phyloP scores from a whole-genome alignment of 75 land plant species.

The Selaginella moellendorffii region DNA sequence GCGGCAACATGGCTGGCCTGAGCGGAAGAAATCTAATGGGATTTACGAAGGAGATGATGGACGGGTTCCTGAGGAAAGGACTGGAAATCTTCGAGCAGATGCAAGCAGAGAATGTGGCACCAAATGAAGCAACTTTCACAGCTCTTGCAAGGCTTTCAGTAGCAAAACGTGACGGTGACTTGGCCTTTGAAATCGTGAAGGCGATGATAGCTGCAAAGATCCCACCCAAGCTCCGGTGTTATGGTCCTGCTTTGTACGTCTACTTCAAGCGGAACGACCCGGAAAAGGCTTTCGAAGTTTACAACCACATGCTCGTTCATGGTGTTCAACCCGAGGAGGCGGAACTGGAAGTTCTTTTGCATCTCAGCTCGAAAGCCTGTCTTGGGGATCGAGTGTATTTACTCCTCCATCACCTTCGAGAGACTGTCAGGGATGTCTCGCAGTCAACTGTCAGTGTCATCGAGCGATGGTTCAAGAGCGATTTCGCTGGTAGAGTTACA shows the following conservation, averaged over 20 bases:
- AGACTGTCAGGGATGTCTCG: constrained; percentile 32
- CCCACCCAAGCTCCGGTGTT: constrained; percentile 40
- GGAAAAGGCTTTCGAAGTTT: constrained; percentile 57
- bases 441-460: constrained; percentile 29
- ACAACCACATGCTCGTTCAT: constrained; percentile 35
- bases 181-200: constrained; percentile 50
- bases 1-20: constrained; percentile 1
- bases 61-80: constrained; percentile 22
- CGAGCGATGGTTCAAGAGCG: constrained; percentile 49
- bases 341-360: constrained; percentile 39
- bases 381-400: constrained; percentile 51
- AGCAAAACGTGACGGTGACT: constrained; percentile 37
- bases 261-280: constrained; percentile 32
- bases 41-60: neutral
- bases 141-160: constrained; percentile 45
- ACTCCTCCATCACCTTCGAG: constrained; percentile 40
- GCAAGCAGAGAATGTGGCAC: constrained; percentile 18
- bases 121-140: constrained; percentile 58
- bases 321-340: constrained; percentile 44
- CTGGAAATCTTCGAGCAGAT: constrained; percentile 42
- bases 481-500: constrained; percentile 19
- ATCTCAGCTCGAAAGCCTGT: constrained; percentile 28
- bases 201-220: constrained; percentile 28
- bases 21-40: constrained; percentile 2
- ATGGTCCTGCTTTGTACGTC: constrained; percentile 41